These are phyloP conservation scores for Phalaenopsis equestris DNA, from an alignment of 106 monocot species.

Conservation along the genomic window DNA sequence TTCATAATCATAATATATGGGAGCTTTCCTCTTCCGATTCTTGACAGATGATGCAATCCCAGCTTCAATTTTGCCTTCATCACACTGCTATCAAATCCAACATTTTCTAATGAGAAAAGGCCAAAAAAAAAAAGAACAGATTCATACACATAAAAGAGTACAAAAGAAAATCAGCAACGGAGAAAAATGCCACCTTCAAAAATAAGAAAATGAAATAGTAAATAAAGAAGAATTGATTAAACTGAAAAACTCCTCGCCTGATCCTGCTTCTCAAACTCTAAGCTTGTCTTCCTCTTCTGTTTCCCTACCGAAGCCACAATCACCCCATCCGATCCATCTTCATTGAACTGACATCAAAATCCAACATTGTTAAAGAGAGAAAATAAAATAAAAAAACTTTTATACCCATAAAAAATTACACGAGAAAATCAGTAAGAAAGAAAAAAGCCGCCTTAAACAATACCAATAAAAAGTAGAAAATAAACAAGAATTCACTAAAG, in stretches of 20 bases:
- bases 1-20: neutral
- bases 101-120: neutral
- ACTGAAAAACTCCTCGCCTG: neutral
- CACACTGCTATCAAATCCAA: neutral
- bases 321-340: neutral
- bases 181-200: neutral
- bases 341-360: neutral
- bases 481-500: no score
- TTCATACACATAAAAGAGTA: neutral
- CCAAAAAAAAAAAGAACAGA: neutral
- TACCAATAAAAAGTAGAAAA: neutral
- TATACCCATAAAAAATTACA: neutral
- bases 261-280: neutral
- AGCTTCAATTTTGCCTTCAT: neutral
- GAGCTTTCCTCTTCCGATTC: slow-evolving; percentile 7
- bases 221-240: no score
- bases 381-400: neutral
- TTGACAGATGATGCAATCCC: neutral
- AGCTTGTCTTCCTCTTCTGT: neutral
- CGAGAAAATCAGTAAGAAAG: neutral
- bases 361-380: neutral
- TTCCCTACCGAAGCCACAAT: neutral
- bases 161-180: neutral
- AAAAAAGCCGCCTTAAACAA: neutral
- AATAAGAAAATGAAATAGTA: neutral